A percentile compares a stretch with the other conserved stretches of the same genome.
Conservation (phyloP, 106 monocot genomes). For the Dendrobium huoshanense region DNA sequence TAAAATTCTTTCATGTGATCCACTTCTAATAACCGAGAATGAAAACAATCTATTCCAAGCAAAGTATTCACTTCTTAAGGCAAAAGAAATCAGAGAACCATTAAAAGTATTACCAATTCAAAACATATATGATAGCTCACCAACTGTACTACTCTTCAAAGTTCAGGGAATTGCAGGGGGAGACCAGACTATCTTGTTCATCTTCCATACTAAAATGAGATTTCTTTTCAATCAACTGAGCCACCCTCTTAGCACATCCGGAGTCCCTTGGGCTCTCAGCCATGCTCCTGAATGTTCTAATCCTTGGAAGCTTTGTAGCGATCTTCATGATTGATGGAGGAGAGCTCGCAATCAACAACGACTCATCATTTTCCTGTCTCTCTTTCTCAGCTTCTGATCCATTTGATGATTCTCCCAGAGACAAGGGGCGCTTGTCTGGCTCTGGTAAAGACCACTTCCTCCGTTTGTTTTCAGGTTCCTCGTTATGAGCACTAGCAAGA, state of each 20-base stretch:
- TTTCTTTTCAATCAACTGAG: slow-evolving; percentile 50
- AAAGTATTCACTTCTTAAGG: background rate
- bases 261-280: slow-evolving; percentile 64
- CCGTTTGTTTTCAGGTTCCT: slow-evolving; percentile 31
- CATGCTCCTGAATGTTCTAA: slow-evolving; percentile 28
- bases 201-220: slow-evolving; percentile 36
- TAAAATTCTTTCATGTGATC: background rate
- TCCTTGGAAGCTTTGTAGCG: slow-evolving; percentile 45
- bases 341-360: background rate
- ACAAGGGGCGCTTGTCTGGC: slow-evolving; percentile 10
- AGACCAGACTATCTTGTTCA: background rate
- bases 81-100: background rate
- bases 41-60: background rate
- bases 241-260: slow-evolving; percentile 62
- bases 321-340: slow-evolving; percentile 39
- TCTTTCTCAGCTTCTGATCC: background rate
- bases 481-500: slow-evolving; percentile 14
- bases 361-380: background rate
- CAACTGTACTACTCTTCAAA: background rate
- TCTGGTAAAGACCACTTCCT: slow-evolving; percentile 75
- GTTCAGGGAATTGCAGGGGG: background rate
- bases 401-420: slow-evolving; percentile 11
- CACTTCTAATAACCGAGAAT: background rate
- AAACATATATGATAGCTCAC: background rate
- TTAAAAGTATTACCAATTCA: background rate